Evolutionary conservation across 2,329 filamentous ascomycete species (phyloP).

Genomic region (Aspergillus intermedius): DNA sequence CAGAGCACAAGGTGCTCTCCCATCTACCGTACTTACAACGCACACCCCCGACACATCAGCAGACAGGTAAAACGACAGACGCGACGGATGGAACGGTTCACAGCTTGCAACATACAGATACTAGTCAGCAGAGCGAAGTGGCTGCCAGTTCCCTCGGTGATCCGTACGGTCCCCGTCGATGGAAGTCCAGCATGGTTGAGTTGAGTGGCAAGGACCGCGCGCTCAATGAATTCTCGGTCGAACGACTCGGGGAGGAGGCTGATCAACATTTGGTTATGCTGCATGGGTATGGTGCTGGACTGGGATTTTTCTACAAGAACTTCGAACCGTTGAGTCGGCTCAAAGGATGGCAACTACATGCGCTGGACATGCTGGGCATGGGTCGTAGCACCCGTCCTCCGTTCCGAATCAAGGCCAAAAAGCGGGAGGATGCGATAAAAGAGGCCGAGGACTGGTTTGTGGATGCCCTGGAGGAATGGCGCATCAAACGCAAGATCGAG

Average conservation of each 20-base stretch:
- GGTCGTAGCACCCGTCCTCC: constrained; percentile 76
- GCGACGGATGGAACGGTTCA: constrained; percentile 20
- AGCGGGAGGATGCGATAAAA: constrained; percentile 68
- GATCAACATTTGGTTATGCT: constrained; percentile 91
- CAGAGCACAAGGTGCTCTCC: constrained; percentile 81
- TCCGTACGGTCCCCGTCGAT: constrained; percentile 76
- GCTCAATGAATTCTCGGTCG: constrained; percentile 88
- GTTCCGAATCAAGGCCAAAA: constrained; percentile 80
- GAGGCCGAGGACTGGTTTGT: constrained; percentile 96
- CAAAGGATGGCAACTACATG: constrained; percentile 80
- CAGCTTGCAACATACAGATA: constrained; percentile 30
- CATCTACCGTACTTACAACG: constrained; percentile 74
- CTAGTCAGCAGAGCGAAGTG: constrained; percentile 39
- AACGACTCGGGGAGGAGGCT: constrained; percentile 68
- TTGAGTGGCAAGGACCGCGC: constrained; percentile 79
- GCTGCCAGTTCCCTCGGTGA: constrained; percentile 52
- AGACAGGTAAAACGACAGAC: constrained; percentile 47
- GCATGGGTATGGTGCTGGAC: constrained; percentile 90
- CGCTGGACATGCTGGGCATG: constrained; percentile 93
- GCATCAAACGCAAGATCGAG: constrained; percentile 78
- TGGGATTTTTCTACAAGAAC: constrained; percentile 98
- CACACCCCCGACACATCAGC: constrained; percentile 59
- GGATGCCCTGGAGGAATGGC: constrained; percentile 94
- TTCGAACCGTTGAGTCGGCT: constrained; percentile 78
- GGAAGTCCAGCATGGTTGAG: constrained; percentile 77